Evolutionary conservation across 2,329 filamentous ascomycete species (phyloP), one percentile per base, ranked within the genome.

Genomic region (Paramyrothecium sp.): DNA sequence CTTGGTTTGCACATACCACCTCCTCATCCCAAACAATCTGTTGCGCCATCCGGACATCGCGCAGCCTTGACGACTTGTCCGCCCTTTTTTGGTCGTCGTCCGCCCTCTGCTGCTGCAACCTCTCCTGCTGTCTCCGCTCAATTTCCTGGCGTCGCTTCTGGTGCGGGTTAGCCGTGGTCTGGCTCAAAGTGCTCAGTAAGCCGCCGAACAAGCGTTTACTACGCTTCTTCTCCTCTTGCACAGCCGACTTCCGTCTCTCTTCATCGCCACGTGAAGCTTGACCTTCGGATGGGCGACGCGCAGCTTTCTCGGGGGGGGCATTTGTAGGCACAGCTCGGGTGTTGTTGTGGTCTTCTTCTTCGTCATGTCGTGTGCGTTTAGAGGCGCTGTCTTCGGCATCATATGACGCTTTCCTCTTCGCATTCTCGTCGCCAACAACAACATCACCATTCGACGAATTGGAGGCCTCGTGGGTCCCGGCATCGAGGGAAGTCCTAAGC

Each of bases 191-290:
- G 71, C 83, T 90, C 58, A 95, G 78, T 56, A 96, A 76, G 38
- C 89, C 90, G 60, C 94, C 93, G 69, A 97, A 97, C 59, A 98
- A 80, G 54, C 94, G 85, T 73, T 90, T 89, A 21, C 91, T 90
- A 41, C 94, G 89, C 70, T 90, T 92, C 72, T 88, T 91, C 70
- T 98, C 94, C 67, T 96, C 90, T 57, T 87, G 72, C 7, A 65
- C 67, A 44, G 68, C 69, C 8, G 62, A 56, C 47, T 55, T 63
- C 46, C 62, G 61, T 55, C 67, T 61, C 55, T 69, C 65, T n/a
- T 56, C 46, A 19, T 64, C 60, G 2, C 53, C 12, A 11, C 10
- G 54, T 8, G 41, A 50, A 26, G 58, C 50, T 50, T 55, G 53
- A 2, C 52, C 58, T 13, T 62, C 46, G 3, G 60, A 62, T 10